Conservation (phyloP, 345 rosid genomes). For the Conringia planisiliqua region DNA sequence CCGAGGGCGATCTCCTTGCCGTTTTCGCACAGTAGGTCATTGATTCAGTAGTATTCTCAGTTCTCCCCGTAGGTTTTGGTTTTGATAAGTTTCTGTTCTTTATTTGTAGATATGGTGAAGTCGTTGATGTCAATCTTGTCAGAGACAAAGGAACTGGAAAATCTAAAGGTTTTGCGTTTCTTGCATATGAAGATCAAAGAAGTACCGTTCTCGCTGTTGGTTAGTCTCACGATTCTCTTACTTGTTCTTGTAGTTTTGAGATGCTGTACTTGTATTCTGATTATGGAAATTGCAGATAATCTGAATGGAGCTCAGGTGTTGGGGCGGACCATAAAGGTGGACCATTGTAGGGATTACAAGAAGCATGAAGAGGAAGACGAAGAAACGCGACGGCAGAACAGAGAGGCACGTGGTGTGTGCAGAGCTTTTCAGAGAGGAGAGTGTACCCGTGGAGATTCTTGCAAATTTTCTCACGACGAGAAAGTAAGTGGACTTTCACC, state of each 20-base stretch:
- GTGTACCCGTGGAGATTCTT: constrained; percentile 79
- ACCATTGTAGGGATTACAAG: constrained; percentile 63
- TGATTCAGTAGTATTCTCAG: neutral
- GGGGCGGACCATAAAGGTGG: constrained; percentile 71
- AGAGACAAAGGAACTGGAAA: constrained; percentile 92
- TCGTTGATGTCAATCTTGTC: constrained; percentile 87
- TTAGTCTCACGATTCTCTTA: constrained; percentile 22
- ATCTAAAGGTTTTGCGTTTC: constrained; percentile 83
- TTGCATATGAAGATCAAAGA: constrained; percentile 95
- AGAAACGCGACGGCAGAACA: constrained; percentile 53
- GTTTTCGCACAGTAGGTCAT: constrained; percentile 72
- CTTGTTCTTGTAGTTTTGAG: neutral
- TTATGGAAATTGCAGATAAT: constrained; percentile 50
- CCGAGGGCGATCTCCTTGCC: constrained; percentile 96
- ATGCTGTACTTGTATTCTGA: neutral
- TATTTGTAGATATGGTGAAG: constrained; percentile 64
- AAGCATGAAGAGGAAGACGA: constrained; percentile 94
- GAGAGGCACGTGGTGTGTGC: constrained; percentile 92
- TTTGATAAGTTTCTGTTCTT: neutral
- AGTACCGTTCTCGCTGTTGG: constrained; percentile 94
- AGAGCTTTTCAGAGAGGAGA: constrained; percentile 93
- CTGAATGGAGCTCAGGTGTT: constrained; percentile 72
- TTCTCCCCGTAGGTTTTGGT: neutral
- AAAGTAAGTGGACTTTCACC: constrained; percentile 45
- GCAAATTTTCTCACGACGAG: constrained; percentile 86